phyloP scores from a whole-genome alignment of 495 filamentous ascomycete species.

The Sporormia fimetaria region DNA sequence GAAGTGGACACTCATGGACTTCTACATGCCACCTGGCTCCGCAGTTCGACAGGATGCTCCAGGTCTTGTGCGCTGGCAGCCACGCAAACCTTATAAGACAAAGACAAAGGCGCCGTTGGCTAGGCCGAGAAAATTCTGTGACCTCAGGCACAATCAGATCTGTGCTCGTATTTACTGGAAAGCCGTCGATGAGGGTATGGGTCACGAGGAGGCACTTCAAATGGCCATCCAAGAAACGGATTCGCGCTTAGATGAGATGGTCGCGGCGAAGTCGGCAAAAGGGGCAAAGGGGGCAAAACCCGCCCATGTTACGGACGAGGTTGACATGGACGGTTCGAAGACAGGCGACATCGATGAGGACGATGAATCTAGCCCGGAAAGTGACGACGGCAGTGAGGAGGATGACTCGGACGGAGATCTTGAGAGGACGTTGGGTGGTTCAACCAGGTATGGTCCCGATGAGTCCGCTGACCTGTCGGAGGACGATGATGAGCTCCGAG shows the following conservation, averaged over 20 bases:
- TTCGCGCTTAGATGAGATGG: conserved; percentile 1
- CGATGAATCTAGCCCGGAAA: too few relatives aligned
- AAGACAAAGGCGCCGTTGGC: background rate
- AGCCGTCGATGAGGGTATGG: background rate
- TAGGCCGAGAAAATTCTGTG: background rate
- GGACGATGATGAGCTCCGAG: too few relatives aligned
- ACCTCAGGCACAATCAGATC: conserved; percentile 7
- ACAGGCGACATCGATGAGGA: too few relatives aligned
- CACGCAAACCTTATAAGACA: conserved; percentile 5
- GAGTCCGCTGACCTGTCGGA: too few relatives aligned
- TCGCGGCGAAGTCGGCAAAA: too few relatives aligned
- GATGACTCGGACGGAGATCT: too few relatives aligned
- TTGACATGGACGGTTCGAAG: too few relatives aligned
- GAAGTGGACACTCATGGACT: conserved; percentile 8
- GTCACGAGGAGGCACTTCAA: background rate
- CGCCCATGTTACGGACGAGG: too few relatives aligned
- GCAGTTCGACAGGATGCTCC: conserved; percentile 6
- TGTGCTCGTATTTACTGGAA: conserved; percentile 6
- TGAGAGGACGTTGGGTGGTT: too few relatives aligned
- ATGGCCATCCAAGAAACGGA: conserved; percentile 6
- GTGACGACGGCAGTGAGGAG: too few relatives aligned
- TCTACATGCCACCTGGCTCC: conserved; percentile 7
- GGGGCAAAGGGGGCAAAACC: too few relatives aligned
- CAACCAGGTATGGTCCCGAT: too few relatives aligned
- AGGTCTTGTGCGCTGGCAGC: conserved; percentile 7